Evolutionary conservation across 208 protist genomes (phyloP), one percentile per base, ranked within the genome.

Genomic region (Acanthamoeba lenticulata): DNA sequence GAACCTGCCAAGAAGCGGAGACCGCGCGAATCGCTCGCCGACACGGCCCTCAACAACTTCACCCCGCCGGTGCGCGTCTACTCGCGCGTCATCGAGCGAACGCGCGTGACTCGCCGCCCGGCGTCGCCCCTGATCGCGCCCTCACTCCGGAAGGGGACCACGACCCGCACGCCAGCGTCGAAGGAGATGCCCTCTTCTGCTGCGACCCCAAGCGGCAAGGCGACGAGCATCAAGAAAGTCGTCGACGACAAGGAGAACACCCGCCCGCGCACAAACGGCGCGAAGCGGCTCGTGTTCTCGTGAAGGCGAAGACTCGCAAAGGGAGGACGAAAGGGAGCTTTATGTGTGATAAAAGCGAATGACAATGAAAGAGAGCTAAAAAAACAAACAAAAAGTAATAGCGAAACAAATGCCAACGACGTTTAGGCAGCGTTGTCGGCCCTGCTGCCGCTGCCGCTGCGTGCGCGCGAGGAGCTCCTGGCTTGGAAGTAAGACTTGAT

Each of bases 31-130:
- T 86, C 77, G 29, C 52, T 86, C 29, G 29, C 29, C n/a, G 77
- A 86, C 45, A 86, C 77, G 29, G 27, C 77, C 13, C 77, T 86
- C 77, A 86, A 57, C 77, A 44, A 38, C 77, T 86, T 86, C 44
- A 86, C 77, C n/a, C 77, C 77, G 19, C 77, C 77, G 44, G 77
- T 86, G 27, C 52, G 27, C 9, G 21, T 86, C 77, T 86, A 86
- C 77, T 86, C 77, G n/a, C 77, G 77, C 24, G 44, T 86, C 19
- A 86, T 86, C 13, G 77, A 86, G 77, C n/a, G 27, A 11, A 86
- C 77, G 42, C 40, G 45, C 27, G 29, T 45, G 69, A 38, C 77
- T 34, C 77, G 38, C 77, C 77, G n/a, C 27, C 24, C 77, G 0
- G 13, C 74, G 36, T 29, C 74, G 72, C 34, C 40, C 5, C 27